phyloP scores from a whole-genome alignment of 768 basidiomycete genomes.

The Neoboletus magnificus region DNA sequence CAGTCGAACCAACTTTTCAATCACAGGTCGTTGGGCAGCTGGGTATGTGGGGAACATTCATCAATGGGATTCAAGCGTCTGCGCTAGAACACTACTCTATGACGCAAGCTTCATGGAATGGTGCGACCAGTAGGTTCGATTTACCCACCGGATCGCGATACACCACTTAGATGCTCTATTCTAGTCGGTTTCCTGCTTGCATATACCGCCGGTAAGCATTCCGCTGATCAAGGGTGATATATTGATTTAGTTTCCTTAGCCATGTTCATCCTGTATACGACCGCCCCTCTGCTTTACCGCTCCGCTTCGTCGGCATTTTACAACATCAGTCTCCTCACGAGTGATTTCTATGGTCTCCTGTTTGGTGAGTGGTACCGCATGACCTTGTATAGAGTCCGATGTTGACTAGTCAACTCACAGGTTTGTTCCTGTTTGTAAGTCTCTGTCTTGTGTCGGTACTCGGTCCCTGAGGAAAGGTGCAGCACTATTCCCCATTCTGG shows the following conservation, averaged over 20 bases:
- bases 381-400: neutral
- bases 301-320: conserved; percentile 83
- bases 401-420: conserved; percentile 20
- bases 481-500: conserved; percentile 86
- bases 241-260: conserved; percentile 38
- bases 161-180: neutral
- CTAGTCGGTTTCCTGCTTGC: conserved; percentile 52
- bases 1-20: neutral
- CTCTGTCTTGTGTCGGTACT: neutral
- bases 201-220: conserved; percentile 42
- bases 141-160: conserved; percentile 18
- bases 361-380: conserved; percentile 44
- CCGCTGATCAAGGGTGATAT: neutral
- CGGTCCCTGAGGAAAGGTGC: conserved; percentile 7
- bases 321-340: conserved; percentile 81
- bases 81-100: conserved; percentile 67
- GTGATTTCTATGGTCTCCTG: conserved; percentile 83
- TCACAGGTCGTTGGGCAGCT: conserved; percentile 74
- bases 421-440: conserved; percentile 54
- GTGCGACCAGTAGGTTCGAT: conserved; percentile 58
- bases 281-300: conserved; percentile 82
- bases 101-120: conserved; percentile 68
- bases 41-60: conserved; percentile 80
- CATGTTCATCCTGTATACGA: conserved; percentile 82
- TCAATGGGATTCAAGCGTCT: conserved; percentile 76